Conservation (phyloP, 495 filamentous ascomycete genomes). For the Hyaloscypha finlandica region DNA sequence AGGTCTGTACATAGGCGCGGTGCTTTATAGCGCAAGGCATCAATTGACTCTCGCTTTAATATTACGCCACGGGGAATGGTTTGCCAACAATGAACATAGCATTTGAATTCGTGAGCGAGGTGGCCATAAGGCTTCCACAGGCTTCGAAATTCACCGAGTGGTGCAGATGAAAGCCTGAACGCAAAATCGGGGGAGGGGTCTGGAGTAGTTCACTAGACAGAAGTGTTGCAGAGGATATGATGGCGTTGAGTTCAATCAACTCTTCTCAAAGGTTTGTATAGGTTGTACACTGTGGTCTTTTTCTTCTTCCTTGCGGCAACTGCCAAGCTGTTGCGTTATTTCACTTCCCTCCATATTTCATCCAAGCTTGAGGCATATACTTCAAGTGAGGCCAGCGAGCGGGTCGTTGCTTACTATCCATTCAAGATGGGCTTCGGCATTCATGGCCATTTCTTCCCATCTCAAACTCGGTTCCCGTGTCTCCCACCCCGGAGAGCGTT, state of each 20-base stretch:
- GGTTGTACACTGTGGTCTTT: not conserved
- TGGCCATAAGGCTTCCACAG: not conserved
- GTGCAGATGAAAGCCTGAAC: not conserved
- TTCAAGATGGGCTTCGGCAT: not conserved
- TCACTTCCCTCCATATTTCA: not conserved
- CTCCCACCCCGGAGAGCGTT: not conserved
- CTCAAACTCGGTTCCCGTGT: not conserved
- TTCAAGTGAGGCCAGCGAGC: not conserved
- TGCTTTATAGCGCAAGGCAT: not conserved
- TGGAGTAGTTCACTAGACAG: too few relatives aligned
- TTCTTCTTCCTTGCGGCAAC: not conserved
- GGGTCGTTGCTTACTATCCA: not conserved
- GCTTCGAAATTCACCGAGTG: not conserved
- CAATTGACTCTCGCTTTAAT: not conserved
- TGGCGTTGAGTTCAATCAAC: not conserved
- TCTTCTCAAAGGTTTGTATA: not conserved
- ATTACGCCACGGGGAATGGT: not conserved
- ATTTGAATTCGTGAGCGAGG: not conserved
- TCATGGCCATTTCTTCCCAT: not conserved
- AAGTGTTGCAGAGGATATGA: too few relatives aligned
- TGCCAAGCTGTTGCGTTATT: not conserved
- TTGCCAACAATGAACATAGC: not conserved
- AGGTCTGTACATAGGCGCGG: not conserved
- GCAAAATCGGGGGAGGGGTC: not conserved
- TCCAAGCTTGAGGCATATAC: not conserved